Conservation (phyloP, 2,329 filamentous ascomycete genomes). For the Alternaria angustiovoidea region DNA sequence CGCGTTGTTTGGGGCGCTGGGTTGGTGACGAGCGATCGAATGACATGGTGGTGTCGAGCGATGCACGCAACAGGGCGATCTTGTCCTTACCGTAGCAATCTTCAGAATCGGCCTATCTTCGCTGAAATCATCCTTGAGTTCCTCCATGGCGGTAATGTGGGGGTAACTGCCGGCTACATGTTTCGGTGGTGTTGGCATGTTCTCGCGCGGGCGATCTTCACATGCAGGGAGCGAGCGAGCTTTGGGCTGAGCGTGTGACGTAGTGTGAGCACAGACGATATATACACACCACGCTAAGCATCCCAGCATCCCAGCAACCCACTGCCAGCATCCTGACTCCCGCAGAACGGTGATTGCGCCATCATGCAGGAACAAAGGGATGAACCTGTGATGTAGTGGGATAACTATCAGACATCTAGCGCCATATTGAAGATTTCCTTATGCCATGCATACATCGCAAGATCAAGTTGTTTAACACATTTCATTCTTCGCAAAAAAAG, state of each 20-base stretch:
- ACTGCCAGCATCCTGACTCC: not conserved
- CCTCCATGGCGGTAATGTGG: conserved; percentile 28
- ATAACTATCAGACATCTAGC: not conserved
- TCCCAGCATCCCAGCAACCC: conserved; percentile 8
- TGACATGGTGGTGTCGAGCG: not conserved
- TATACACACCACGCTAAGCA: conserved; percentile 33
- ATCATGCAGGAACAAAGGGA: conserved; percentile 4
- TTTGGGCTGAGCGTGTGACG: conserved; percentile 31
- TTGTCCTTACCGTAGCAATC: conserved; percentile 29
- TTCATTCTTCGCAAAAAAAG: conserved; percentile 22
- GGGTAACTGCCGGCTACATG: conserved; percentile 1
- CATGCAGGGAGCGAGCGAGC: conserved; percentile 23
- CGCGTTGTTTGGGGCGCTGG: not conserved
- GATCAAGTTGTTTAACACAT: not conserved
- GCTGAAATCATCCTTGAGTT: conserved; percentile 29
- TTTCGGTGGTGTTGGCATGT: conserved; percentile 11
- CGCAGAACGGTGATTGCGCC: not conserved
- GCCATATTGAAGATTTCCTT: not conserved
- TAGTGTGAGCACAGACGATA: conserved; percentile 34
- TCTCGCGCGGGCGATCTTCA: conserved; percentile 29
- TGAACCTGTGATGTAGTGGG: conserved; percentile 12
- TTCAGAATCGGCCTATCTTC: conserved; percentile 25
- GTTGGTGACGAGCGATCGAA: not conserved
- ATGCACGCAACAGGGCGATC: not conserved
- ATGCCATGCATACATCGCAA: not conserved